Base-by-base conservation (phyloP, 2,329 filamentous ascomycete species). In the Stagonosporopsis chrysanthemi region DNA sequence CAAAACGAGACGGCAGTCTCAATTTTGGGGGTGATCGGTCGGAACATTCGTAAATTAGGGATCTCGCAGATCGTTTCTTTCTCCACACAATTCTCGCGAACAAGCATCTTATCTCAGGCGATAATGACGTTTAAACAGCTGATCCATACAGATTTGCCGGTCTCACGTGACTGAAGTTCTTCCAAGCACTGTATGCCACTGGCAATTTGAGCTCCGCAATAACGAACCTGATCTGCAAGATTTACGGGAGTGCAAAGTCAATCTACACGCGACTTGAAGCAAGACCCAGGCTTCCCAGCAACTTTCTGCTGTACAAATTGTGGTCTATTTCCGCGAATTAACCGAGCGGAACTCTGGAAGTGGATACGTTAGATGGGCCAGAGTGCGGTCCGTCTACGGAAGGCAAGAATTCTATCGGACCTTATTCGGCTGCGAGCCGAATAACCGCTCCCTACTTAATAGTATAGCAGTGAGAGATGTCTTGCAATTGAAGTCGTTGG, bases 381-480 rank as follows among this genome's bases (percentile, higher is more conserved):
- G 12, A 33, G 36, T 23, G 11, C 47, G 50, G 43, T 28, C 45
- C 39, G 26, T 49, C 19, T 39, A 33, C 40, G 33, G 45, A 19
- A 56, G 19, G 35, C 40, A 28, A n/a, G 11, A 31, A 38, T 26
- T 23, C 7, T 24, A 39, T 55, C 45, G 52, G 52, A 29, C 52
- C 45, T 39, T 38, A 14, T 40, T 19, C 38, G 43, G 17, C 3
- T n/a, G 36, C 15, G 11, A 19, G 9, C 38, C 39, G 44, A 39
- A 28, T 26, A n/a, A 24, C 44, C 31, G 38, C 38, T 39, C 33
- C 8, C 9, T 9, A 31, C 11, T 31, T 8, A 3, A n/a, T n/a
- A n/a, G 29, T 12, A 31, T 12, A 8, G 29, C 29, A 41, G 14
- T 17, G 19, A 5, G 8, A 42, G n/a, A n/a, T 24, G 8, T 29